A percentile compares a stretch with the other conserved stretches of the same genome.
Conservation (phyloP, 2,329 filamentous ascomycete species). For the Didymella pinodella region DNA sequence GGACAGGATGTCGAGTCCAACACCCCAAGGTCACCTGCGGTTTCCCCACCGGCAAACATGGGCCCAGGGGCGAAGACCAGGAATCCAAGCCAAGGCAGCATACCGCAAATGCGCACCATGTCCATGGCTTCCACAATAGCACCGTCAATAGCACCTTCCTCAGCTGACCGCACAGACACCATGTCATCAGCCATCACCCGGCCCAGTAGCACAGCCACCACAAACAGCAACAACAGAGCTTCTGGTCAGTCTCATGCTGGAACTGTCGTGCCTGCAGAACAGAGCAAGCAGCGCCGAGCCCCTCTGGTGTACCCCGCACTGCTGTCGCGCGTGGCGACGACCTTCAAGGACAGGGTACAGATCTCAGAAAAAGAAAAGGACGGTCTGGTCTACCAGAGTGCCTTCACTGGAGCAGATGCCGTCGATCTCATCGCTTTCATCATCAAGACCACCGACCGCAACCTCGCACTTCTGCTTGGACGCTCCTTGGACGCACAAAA, state of each 20-base stretch:
- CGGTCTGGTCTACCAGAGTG: constrained; percentile 94
- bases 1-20: constrained; percentile 34
- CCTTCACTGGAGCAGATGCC: constrained; percentile 93
- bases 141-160: constrained; percentile 50
- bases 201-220: constrained; percentile 48
- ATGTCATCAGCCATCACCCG: constrained; percentile 59
- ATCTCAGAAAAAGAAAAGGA: constrained; percentile 93
- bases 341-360: constrained; percentile 87
- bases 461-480: constrained; percentile 88
- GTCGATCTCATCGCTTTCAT: constrained; percentile 96
- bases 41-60: constrained; percentile 33
- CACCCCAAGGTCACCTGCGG: constrained; percentile 31
- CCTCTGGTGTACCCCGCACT: constrained; percentile 94
- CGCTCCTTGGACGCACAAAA: constrained; percentile 96
- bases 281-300: constrained; percentile 64
- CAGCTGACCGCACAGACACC: constrained; percentile 68
- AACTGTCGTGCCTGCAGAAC: constrained; percentile 55
- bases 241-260: constrained; percentile 54
- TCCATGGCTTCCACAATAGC: constrained; percentile 89
- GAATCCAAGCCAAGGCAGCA: constrained; percentile 48
- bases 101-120: constrained; percentile 71
- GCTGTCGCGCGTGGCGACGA: constrained; percentile 90
- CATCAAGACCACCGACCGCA: constrained; percentile 95
- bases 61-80: constrained; percentile 47
- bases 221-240: constrained; percentile 48